Percentiles rank a stretch among this genome's conserved stretches.
Conservation (phyloP, 306 rosid species). For the Sicyos edulis region DNA sequence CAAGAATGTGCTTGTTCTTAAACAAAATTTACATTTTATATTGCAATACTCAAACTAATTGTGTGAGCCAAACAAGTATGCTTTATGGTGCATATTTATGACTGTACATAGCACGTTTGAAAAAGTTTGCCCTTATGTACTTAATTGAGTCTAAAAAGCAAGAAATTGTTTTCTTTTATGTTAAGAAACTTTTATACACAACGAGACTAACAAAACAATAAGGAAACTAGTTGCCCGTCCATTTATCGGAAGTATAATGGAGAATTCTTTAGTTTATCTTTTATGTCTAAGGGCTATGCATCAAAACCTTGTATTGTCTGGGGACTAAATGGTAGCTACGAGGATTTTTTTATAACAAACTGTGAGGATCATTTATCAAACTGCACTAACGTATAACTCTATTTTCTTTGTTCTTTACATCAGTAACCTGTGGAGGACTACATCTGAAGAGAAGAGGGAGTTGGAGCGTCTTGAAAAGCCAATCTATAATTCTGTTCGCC, state of each 20-base stretch:
- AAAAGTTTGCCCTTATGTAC: background rate
- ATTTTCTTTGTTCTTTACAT: constrained; percentile 23
- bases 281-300: background rate
- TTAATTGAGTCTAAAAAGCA: no score
- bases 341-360: background rate
- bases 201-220: no score
- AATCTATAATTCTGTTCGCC: constrained; percentile 80
- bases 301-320: background rate
- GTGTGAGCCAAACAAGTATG: background rate
- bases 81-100: background rate
- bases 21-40: background rate
- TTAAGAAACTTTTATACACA: no score
- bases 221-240: no score
- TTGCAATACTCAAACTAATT: background rate
- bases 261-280: background rate
- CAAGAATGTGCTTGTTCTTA: background rate
- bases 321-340: background rate
- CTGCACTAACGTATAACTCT: background rate
- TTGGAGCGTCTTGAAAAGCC: constrained; percentile 94
- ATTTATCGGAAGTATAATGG: no score
- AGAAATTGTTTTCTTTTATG: no score
- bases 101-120: background rate
- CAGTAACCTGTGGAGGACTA: constrained; percentile 89
- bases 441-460: constrained; percentile 96
- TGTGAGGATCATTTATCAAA: background rate